Percentiles rank a stretch among this genome's conserved stretches.
Conservation (phyloP, 768 basidiomycete genomes). For the Boletus barrowsii region DNA sequence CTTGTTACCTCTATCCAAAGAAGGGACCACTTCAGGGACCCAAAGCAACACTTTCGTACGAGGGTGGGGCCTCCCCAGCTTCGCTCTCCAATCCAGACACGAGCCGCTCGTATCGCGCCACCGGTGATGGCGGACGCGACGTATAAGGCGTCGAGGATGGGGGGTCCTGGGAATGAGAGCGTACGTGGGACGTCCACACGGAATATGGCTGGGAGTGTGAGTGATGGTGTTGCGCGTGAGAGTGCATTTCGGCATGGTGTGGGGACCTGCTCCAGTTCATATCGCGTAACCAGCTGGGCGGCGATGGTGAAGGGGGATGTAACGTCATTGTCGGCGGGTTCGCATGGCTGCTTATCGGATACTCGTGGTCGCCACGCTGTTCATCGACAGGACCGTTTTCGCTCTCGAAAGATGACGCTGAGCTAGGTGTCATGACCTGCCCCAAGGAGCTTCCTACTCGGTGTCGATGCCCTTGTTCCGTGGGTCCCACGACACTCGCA, state of each 20-base stretch:
- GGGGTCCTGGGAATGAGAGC: background rate
- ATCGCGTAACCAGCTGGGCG: background rate
- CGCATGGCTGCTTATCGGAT: background rate
- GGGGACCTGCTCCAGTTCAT: background rate
- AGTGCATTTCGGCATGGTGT: background rate
- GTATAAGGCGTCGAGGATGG: conserved; percentile 1
- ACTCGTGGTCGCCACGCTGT: background rate
- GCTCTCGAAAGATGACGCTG: conserved; percentile 31
- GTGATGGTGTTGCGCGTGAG: background rate
- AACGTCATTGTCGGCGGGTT: background rate
- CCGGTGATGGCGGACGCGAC: conserved; percentile 20
- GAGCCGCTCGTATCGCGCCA: conserved; percentile 70
- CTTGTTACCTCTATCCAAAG: no score
- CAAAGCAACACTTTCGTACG: conserved; percentile 29
- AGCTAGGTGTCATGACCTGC: conserved; percentile 27
- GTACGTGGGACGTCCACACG: background rate
- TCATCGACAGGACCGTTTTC: background rate
- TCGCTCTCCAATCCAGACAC: conserved; percentile 85
- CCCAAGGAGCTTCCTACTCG: conserved; percentile 21
- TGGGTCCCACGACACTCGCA: background rate
- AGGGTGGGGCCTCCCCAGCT: conserved; percentile 80
- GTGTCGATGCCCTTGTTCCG: background rate
- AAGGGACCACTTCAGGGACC: background rate
- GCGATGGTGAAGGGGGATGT: background rate
- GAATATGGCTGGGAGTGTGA: background rate